These are phyloP conservation scores for Kitagawia praeruptora DNA, from an alignment of 129 eudicot genomes.

Conservation along the genomic window DNA sequence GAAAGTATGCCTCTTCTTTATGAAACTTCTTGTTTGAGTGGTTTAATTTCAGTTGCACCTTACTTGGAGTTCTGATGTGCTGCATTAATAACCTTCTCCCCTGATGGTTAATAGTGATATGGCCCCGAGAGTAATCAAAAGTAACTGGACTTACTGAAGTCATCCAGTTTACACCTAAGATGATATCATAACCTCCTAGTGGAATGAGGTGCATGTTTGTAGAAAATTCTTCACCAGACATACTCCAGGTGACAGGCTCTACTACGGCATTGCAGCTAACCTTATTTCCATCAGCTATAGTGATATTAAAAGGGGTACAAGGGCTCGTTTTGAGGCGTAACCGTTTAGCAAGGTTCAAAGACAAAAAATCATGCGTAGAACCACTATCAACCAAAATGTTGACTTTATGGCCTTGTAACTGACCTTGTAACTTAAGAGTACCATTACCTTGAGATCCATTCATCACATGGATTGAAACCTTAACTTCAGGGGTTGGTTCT, in stretches of 20 bases:
- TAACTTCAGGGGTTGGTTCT: too few relatives aligned
- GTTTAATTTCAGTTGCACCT: too few relatives aligned
- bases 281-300: neutral
- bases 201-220: neutral
- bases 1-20: too few relatives aligned
- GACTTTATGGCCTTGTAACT: too few relatives aligned
- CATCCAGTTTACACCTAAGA: neutral
- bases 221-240: neutral
- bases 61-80: neutral
- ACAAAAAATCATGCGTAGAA: too few relatives aligned
- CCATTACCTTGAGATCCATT: too few relatives aligned
- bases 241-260: neutral
- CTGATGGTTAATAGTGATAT: neutral
- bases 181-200: neutral
- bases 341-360: neutral
- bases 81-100: neutral
- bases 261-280: neutral
- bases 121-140: neutral
- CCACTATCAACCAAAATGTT: neutral
- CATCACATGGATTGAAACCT: too few relatives aligned
- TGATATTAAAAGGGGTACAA: too few relatives aligned
- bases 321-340: too few relatives aligned
- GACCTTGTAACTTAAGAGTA: too few relatives aligned
- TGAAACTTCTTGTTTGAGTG: too few relatives aligned
- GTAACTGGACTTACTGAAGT: neutral